Base-by-base conservation (phyloP, 2,329 filamentous ascomycete species). In the Myrmaecium sp. region DNA sequence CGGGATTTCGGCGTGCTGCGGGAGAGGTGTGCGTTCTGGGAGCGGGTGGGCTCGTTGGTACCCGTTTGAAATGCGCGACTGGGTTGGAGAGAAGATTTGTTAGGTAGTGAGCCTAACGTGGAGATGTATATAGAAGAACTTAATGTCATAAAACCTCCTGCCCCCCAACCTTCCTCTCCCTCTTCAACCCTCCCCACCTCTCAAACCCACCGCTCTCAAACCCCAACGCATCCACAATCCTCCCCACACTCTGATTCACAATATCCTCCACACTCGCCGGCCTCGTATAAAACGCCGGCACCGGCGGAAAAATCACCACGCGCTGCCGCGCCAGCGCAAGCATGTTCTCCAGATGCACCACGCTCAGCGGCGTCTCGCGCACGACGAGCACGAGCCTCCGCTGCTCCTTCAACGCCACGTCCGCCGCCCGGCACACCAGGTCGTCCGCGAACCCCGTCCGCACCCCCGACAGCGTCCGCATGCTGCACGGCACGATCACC, bases 11-110 rank as follows among this genome's bases (percentile, higher is more conserved):
- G 28, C 3, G 39, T 46, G 34, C 43, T 73, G 32, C 39, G 52
- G 34, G 38, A 44, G 30, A 49, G 64, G 30, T 73, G 69, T 41
- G 52, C 41, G 4, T 68, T 71, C 36, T 72, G 66, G 66, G 49
- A 51, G 30, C 47, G 45, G 3, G 44, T 64, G 9, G 61, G 55
- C 5, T 39, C 43, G 10, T 47, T 55, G 31, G 47, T 68, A 30
- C 59, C 64, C 2, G 49, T 68, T 31, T 62, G 26, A 17, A n/a
- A n/a, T n/a, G n/a, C n/a, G n/a, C n/a, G n/a, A n/a, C n/a, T n/a
- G n/a, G n/a, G n/a, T n/a, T n/a, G n/a, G n/a, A n/a, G n/a, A n/a
- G n/a, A n/a, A n/a, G n/a, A n/a, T n/a, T n/a, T n/a, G n/a, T n/a
- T n/a, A n/a, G n/a, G n/a, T n/a, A n/a, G n/a, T n/a, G n/a, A n/a